phyloP scores from a whole-genome alignment of 148 eudicot genomes.

The Amaranthus palmeri region DNA sequence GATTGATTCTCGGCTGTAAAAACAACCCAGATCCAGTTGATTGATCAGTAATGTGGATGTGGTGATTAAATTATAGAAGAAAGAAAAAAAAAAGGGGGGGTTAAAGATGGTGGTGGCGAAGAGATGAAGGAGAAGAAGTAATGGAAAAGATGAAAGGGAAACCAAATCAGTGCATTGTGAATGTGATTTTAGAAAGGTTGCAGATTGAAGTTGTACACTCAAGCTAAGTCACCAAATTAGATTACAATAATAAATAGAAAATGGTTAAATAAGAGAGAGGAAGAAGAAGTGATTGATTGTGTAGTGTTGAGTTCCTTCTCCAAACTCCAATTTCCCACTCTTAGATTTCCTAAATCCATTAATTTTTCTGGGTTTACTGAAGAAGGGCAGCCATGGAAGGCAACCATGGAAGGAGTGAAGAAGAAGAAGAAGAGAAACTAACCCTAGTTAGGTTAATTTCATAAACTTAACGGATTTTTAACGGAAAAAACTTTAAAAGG shows the following conservation, averaged over 20 bases:
- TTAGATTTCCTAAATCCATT: too few species aligned
- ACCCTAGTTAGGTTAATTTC: too few species aligned
- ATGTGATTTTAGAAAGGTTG: neutral
- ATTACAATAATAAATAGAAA: slow-evolving; percentile 8
- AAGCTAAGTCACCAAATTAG: slow-evolving; percentile 11
- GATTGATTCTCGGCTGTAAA: neutral
- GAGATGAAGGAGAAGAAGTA: neutral
- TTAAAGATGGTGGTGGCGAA: neutral
- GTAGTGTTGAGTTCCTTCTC: too few species aligned
- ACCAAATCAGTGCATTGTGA: slow-evolving; percentile 22
- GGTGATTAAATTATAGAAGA: neutral
- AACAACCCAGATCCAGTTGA: neutral
- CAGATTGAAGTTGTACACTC: slow-evolving; percentile 21
- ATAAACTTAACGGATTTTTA: too few species aligned
- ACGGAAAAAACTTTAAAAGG: too few species aligned
- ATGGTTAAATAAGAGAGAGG: neutral
- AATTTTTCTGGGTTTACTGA: too few species aligned
- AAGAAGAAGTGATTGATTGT: neutral
- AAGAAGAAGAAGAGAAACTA: too few species aligned
- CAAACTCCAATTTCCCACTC: too few species aligned
- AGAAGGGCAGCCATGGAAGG: too few species aligned
- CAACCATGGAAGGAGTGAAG: too few species aligned
- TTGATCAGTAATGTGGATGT: too few species aligned
- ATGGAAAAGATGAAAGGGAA: neutral
- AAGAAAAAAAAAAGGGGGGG: neutral